Conservation (phyloP, 1,284 basidiomycete genomes). For the Trametes versicolor region DNA sequence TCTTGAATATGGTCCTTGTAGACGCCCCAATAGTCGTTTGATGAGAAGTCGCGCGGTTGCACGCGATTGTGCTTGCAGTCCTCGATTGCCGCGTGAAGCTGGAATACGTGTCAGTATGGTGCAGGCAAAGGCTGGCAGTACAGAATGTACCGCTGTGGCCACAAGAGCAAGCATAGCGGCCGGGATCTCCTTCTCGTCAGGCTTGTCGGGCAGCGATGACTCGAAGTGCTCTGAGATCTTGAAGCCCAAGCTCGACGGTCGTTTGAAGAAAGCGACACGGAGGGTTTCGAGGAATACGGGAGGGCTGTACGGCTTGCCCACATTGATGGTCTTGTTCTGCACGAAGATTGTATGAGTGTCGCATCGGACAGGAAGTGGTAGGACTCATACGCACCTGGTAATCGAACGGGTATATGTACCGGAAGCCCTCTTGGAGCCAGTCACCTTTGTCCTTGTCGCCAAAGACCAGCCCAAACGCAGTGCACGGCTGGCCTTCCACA, state of each 20-base stretch:
- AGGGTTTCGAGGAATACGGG: conserved; percentile 11
- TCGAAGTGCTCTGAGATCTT: not conserved
- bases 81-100: conserved; percentile 12
- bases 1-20: conserved; percentile 4
- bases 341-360: not conserved
- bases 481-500: not conserved
- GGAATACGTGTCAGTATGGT: not conserved
- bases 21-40: conserved; percentile 1
- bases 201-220: conserved; percentile 6
- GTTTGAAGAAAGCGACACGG: conserved; percentile 14
- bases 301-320: conserved; percentile 1
- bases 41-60: conserved; percentile 6
- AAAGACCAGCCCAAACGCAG: not conserved
- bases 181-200: conserved; percentile 26
- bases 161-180: conserved; percentile 22
- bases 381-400: conserved; percentile 10
- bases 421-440: conserved; percentile 3
- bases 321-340: conserved; percentile 2
- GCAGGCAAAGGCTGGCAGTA: not conserved
- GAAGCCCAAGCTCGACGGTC: conserved; percentile 4
- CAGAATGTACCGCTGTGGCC: conserved; percentile 17
- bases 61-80: not conserved
- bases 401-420: conserved; percentile 12
- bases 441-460: not conserved
- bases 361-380: no score